These are phyloP conservation scores for Globisporangium alternatum DNA, from an alignment of 352 stramenopile species.

Conservation along the genomic window DNA sequence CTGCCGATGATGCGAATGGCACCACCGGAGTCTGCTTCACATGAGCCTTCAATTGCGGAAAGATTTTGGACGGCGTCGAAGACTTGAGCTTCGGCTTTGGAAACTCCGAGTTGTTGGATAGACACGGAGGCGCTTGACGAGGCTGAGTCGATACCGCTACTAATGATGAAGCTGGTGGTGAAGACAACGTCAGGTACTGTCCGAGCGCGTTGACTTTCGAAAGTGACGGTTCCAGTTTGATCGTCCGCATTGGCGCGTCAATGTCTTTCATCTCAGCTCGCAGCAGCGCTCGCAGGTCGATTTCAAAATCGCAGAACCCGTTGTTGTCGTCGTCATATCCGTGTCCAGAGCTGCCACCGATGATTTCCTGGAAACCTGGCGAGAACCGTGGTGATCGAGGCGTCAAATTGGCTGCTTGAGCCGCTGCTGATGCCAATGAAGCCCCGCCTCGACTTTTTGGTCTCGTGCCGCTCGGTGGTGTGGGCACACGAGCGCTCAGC, in stretches of 20 bases:
- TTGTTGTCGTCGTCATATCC: background rate
- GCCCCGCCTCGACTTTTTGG: conserved; percentile 1
- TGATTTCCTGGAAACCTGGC: background rate
- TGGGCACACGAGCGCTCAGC: conserved; percentile 4
- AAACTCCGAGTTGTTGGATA: background rate
- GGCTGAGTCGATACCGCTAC: background rate
- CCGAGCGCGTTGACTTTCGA: conserved; percentile 32
- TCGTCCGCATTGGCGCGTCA: conserved; percentile 38
- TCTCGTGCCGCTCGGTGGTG: background rate
- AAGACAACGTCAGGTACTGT: conserved; percentile 26
- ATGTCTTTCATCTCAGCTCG: conserved; percentile 22
- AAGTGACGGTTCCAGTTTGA: conserved; percentile 37
- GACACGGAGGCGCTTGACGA: background rate
- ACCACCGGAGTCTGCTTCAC: background rate
- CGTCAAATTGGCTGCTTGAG: background rate
- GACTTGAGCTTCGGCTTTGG: background rate
- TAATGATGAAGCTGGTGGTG: background rate
- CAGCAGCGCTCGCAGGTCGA: conserved; percentile 22
- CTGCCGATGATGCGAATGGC: background rate
- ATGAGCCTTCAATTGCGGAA: background rate
- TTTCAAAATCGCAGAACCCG: conserved; percentile 13
- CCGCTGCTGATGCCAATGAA: background rate
- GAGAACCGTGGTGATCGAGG: background rate
- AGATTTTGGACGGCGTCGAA: conserved; percentile 5
- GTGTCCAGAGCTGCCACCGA: background rate